Percentiles rank a stretch among this genome's conserved stretches.
Evolutionary conservation across 495 filamentous ascomycete genomes (phyloP).

Genomic region (Penicillium pancosmium): DNA sequence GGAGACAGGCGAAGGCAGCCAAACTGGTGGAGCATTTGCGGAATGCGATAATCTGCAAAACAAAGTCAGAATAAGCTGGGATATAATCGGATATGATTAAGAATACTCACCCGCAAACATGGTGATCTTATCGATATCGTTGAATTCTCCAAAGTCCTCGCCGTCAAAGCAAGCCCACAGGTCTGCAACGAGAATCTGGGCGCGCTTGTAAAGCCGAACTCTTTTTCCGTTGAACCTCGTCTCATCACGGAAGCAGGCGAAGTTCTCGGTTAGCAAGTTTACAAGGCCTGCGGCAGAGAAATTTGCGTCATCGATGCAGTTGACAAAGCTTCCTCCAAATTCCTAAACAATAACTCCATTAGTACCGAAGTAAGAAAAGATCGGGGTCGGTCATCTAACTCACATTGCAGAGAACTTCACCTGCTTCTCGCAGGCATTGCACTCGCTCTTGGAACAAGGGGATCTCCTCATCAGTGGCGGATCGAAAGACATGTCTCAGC

Average conservation of each 20-base stretch:
- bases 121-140: constrained; percentile 91
- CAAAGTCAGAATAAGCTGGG: constrained; percentile 4
- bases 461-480: constrained; percentile 82
- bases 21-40: constrained; percentile 86
- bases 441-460: constrained; percentile 81
- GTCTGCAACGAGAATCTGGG: constrained; percentile 94
- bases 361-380: neutral
- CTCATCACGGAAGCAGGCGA: constrained; percentile 86
- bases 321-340: constrained; percentile 74
- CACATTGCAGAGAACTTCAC: constrained; percentile 82
- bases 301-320: constrained; percentile 74
- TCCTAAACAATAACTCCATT: constrained; percentile 50
- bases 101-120: constrained; percentile 78
- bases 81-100: neutral
- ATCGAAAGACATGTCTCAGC: constrained; percentile 79
- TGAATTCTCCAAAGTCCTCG: constrained; percentile 75
- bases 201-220: constrained; percentile 86
- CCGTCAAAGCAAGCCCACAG: constrained; percentile 94
- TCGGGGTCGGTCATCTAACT: constrained; percentile 18
- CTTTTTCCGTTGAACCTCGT: constrained; percentile 68
- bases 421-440: constrained; percentile 80
- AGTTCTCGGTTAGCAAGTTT: constrained; percentile 76
- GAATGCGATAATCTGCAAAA: constrained; percentile 82
- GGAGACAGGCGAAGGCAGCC: constrained; percentile 85
- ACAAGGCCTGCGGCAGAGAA: constrained; percentile 82